phyloP scores from a whole-genome alignment of 228 moss, liverwort and hornwort genomes.

The Sphagnum fallax region DNA sequence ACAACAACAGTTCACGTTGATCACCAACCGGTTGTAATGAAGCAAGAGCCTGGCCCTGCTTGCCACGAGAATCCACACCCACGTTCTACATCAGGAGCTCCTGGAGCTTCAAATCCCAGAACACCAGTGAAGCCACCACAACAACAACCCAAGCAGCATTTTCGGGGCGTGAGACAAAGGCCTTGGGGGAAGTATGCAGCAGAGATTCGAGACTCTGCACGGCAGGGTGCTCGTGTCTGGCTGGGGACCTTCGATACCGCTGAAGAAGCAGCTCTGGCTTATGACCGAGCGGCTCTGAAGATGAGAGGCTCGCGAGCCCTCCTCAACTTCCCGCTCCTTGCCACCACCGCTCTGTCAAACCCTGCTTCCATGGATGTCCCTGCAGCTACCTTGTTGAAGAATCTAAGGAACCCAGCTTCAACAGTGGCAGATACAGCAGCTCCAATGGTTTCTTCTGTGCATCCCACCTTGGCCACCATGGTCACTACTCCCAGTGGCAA shows the following conservation, averaged over 20 bases:
- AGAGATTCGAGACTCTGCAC: conserved; percentile 53
- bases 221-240: conserved; percentile 52
- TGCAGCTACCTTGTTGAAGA: conserved; percentile 17
- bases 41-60: no score
- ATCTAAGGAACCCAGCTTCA: no score
- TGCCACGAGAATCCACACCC: no score
- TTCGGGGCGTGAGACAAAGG: conserved; percentile 45
- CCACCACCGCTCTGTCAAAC: conserved; percentile 39
- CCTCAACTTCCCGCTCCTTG: conserved; percentile 51
- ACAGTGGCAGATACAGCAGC: no score
- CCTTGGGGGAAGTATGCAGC: conserved; percentile 61
- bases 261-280: conserved; percentile 45
- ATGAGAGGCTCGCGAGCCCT: conserved; percentile 58
- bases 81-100: no score
- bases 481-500: neutral
- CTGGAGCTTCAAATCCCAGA: neutral
- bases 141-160: conserved; percentile 27
- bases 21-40: no score
- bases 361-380: conserved; percentile 36
- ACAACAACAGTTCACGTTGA: neutral
- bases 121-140: conserved; percentile 2
- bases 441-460: no score
- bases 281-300: conserved; percentile 56
- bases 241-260: conserved; percentile 50
- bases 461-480: conserved; percentile 4